Evolutionary conservation across 2,329 filamentous ascomycete genomes (phyloP), one percentile per base, ranked within the genome.

Genomic region (Fusarium abutilonis): DNA sequence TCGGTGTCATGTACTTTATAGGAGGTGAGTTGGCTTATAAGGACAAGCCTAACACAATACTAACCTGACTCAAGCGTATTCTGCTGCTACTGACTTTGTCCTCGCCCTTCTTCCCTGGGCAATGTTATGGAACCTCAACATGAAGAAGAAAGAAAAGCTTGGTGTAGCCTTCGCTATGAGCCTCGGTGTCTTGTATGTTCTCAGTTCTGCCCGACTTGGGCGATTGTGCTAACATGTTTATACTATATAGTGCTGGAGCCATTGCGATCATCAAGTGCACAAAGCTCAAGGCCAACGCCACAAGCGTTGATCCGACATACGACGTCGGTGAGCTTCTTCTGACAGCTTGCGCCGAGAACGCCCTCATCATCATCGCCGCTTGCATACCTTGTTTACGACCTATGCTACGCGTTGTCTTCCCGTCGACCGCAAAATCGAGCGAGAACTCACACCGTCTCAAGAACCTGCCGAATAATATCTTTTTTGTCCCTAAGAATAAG

Each of bases 111-210:
- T 64, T 1, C 62, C 62, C 0, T 64, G 62, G 62, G 48, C 62
- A 3, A 64, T 64, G 61, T 26, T 64, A 0, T 64, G 62, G 62
- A 64, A 65, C 5, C 31, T 64, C 9, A 64, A 64, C 14, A 64
- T 64, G 62, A 64, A 63, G 45, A 64, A 65, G 2, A 62, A 50
- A 35, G 62, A 64, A 45, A 64, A 65, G 41, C 57, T 64, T 10
- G 61, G 62, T 10, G 56, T 64, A 1, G 62, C 62, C 2, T 4
- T 64, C 1, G 61, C 62, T 2, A 64, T 64, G 62, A 64, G 62
- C 2, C 56, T 64, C 0, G 62, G 62, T 13, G 56, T 64, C 6
- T 65, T 64, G 62, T 65, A 57, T 1, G 40, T 19, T 19, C 3
- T 3, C 19, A 19, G 19, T 19, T 4, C 19, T 19, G 19, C 19